Evolutionary conservation across 1,139 yeast species (phyloP).

Genomic region (Diutina siamensis): DNA sequence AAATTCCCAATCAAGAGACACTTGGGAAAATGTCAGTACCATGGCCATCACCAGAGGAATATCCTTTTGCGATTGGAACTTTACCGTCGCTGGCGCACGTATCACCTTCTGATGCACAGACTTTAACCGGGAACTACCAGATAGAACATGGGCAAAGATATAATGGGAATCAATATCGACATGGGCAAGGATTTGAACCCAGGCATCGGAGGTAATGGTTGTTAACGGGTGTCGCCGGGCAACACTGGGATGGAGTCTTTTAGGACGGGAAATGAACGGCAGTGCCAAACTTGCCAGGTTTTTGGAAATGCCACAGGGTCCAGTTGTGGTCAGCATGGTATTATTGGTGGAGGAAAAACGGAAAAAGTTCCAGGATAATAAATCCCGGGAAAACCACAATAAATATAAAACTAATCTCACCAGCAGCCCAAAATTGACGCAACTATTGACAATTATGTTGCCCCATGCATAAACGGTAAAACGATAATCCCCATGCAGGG

Average conservation of each 20-base stretch:
- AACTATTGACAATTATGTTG: no score
- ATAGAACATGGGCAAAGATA: neutral
- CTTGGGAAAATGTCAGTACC: neutral
- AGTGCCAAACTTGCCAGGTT: no score
- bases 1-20: neutral
- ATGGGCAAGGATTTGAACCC: neutral
- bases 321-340: no score
- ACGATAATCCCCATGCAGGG: no score
- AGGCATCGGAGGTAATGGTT: neutral
- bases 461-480: no score
- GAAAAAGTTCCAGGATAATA: no score
- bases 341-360: no score
- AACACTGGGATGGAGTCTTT: neutral
- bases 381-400: no score
- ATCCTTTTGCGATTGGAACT: neutral
- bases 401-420: no score
- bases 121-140: neutral
- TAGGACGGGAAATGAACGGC: no score
- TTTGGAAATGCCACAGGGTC: no score
- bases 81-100: neutral
- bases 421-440: no score
- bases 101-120: neutral
- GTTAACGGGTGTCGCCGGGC: neutral
- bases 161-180: neutral
- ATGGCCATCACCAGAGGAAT: neutral